These are phyloP conservation scores for Wickerhamomyces mucosus DNA, from an alignment of 805 yeast genomes.

Conservation along the genomic window DNA sequence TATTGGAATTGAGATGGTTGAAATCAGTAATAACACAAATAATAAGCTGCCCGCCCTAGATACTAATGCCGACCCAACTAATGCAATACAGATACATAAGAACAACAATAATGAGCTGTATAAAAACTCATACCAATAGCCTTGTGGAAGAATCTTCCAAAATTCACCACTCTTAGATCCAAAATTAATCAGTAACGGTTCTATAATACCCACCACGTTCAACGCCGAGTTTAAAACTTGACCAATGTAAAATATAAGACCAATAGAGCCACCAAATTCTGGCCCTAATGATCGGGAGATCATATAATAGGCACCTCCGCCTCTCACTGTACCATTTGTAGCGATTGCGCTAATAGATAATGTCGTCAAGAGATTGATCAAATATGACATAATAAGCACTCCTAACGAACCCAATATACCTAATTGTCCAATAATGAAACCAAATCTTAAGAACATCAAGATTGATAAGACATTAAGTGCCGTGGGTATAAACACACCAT, in stretches of 20 bases:
- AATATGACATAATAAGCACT: conserved; percentile 61
- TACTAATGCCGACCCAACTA: conserved; percentile 74
- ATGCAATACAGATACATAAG: conserved; percentile 63
- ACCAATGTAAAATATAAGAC: conserved; percentile 88
- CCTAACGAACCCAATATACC: conserved; percentile 75
- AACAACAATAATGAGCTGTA: conserved; percentile 68
- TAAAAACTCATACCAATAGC: conserved; percentile 54
- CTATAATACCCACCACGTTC: conserved; percentile 93
- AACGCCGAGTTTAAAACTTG: conserved; percentile 87
- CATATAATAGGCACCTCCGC: conserved; percentile 99
- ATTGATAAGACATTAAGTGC: conserved; percentile 87
- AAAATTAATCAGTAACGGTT: conserved; percentile 77
- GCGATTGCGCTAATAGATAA: conserved; percentile 91
- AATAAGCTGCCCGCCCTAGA: conserved; percentile 74
- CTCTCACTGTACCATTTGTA: conserved; percentile 94
- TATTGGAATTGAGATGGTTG: conserved; percentile 76
- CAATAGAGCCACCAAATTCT: conserved; percentile 97
- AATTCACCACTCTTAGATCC: conserved; percentile 53
- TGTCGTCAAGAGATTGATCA: conserved; percentile 77
- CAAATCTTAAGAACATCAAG: conserved; percentile 90
- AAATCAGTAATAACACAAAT: conserved; percentile 53
- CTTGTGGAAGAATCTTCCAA: conserved; percentile 51
- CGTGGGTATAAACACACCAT: conserved; percentile 92
- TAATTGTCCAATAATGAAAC: conserved; percentile 90
- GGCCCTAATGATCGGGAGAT: conserved; percentile 92